These are phyloP conservation scores for button mushroom (Agaricus bisporus) DNA, from an alignment of 768 basidiomycete species.

Conservation along the genomic window DNA sequence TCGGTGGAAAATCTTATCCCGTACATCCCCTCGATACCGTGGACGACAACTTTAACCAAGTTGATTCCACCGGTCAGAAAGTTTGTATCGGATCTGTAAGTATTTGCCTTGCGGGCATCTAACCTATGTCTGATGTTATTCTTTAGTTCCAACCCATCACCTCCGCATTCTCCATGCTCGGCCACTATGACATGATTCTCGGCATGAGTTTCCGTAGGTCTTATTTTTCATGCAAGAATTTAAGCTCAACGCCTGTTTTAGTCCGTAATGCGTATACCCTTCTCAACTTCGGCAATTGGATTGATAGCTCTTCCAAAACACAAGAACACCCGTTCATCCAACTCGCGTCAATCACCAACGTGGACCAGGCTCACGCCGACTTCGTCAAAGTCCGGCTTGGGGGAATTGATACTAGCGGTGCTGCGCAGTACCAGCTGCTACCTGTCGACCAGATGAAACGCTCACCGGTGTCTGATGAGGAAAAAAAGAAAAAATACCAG, in stretches of 20 bases:
- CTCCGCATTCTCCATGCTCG: constrained; percentile 68
- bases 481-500: constrained; percentile 62
- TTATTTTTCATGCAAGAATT: neutral
- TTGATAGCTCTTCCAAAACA: constrained; percentile 39
- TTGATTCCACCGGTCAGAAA: constrained; percentile 17
- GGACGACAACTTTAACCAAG: constrained; percentile 54
- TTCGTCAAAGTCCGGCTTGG: constrained; percentile 58
- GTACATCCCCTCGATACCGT: constrained; percentile 71
- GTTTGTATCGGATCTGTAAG: constrained; percentile 60
- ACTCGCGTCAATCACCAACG: constrained; percentile 53
- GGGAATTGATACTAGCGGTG: constrained; percentile 52
- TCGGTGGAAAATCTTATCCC: constrained; percentile 63
- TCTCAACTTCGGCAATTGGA: constrained; percentile 67
- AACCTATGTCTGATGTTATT: constrained; percentile 11
- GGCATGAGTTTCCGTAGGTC: constrained; percentile 73
- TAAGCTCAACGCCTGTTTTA: constrained; percentile 20
- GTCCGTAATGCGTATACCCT: constrained; percentile 75
- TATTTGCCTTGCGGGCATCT: constrained; percentile 9
- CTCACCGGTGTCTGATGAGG: constrained; percentile 57
- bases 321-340: constrained; percentile 63
- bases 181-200: constrained; percentile 77
- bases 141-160: constrained; percentile 78
- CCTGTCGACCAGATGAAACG: constrained; percentile 50
- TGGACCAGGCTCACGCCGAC: constrained; percentile 48
- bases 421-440: constrained; percentile 52